Evolutionary conservation across 352 stramenopile genomes (phyloP).

Genomic region (Phytopythium cucurbitacearum): DNA sequence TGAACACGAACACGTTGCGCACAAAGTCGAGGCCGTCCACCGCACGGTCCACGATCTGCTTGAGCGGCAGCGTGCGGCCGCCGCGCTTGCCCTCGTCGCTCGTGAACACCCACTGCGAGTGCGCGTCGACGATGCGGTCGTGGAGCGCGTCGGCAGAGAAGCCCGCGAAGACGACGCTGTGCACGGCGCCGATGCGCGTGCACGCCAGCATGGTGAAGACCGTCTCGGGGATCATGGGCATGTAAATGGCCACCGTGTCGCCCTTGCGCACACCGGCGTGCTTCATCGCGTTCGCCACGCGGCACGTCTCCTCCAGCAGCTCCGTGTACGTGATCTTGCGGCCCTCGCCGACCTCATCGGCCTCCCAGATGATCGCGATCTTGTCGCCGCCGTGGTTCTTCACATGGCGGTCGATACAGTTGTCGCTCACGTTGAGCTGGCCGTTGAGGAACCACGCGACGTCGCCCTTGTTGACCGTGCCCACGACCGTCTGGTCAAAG

Average conservation of each 20-base stretch:
- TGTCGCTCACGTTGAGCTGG: conserved; percentile 93
- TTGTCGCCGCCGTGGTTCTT: conserved; percentile 25
- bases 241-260: conserved; percentile 97
- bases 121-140: conserved; percentile 91
- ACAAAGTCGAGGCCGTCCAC: conserved; percentile 86
- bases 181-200: conserved; percentile 93
- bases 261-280: conserved; percentile 85
- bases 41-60: conserved; percentile 93
- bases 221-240: conserved; percentile 97
- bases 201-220: conserved; percentile 97
- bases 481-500: conserved; percentile 88
- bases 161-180: conserved; percentile 97
- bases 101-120: conserved; percentile 88
- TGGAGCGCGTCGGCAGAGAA: conserved; percentile 91
- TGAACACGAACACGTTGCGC: conserved; percentile 93
- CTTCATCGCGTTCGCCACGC: conserved; percentile 96
- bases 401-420: conserved; percentile 96
- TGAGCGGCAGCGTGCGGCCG: conserved; percentile 89
- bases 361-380: conserved; percentile 96
- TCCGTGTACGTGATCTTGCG: conserved; percentile 50
- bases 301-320: conserved; percentile 55
- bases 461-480: conserved; percentile 88
- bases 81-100: conserved; percentile 91
- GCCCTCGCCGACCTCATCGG: conserved; percentile 92
- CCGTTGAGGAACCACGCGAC: conserved; percentile 95